Evolutionary conservation across 73 alveolate species (phyloP).

Genomic region (Tetrahymena thermophila): DNA sequence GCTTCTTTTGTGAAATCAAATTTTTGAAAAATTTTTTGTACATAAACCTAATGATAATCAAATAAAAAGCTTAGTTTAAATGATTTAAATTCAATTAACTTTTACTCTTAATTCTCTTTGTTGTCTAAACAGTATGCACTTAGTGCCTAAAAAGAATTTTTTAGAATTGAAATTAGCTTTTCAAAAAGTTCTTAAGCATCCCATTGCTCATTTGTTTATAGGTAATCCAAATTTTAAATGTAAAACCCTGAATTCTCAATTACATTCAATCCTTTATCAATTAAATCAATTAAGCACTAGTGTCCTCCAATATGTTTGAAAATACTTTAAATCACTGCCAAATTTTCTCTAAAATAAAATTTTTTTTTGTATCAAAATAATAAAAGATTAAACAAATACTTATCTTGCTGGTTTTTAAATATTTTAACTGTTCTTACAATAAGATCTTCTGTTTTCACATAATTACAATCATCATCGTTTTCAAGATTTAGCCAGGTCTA

Average conservation of each 20-base stretch:
- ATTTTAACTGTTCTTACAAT: background rate
- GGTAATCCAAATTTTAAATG: background rate
- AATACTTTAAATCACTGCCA: background rate
- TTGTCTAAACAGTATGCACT: background rate
- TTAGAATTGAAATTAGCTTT: background rate
- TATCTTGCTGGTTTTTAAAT: background rate
- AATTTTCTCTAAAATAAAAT: background rate
- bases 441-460: background rate
- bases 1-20: background rate
- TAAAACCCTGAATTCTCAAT: background rate
- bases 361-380: background rate
- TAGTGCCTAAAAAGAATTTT: background rate
- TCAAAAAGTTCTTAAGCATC: background rate
- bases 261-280: background rate
- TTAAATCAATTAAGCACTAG: background rate
- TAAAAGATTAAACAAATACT: background rate
- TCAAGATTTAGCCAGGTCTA: constrained; percentile 15
- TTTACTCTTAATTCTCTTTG: background rate
- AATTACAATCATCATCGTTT: background rate
- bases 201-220: background rate
- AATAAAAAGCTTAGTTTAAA: background rate
- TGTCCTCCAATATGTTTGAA: constrained; percentile 14
- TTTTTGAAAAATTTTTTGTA: background rate
- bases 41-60: background rate
- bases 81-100: background rate